Conservation (phyloP, 441 rosid species). For the Theobroma grandiflorum region DNA sequence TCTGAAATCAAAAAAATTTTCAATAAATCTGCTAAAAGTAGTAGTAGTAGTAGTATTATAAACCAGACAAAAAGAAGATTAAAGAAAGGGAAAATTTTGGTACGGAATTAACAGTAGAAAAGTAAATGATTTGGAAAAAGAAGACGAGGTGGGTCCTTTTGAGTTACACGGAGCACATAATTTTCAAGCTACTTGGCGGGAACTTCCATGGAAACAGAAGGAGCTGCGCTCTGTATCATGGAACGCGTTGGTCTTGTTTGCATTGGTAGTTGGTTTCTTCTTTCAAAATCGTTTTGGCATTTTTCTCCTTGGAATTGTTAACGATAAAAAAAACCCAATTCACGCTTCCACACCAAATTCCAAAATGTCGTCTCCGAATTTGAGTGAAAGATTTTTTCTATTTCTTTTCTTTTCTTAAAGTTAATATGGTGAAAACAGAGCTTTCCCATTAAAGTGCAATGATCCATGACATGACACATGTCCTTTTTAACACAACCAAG, state of each 20-base stretch:
- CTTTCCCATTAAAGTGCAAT: not conserved
- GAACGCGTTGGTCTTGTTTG: not conserved
- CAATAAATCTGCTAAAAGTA: not conserved
- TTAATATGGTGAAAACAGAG: too few relatives aligned
- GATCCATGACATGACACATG: not conserved
- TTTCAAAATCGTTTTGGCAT: not conserved
- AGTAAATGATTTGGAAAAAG: not conserved
- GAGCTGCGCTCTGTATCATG: not conserved
- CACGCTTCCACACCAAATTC: not conserved
- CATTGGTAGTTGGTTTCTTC: not conserved
- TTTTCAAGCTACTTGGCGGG: slow-evolving; percentile 28
- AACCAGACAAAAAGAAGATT: slow-evolving; percentile 1
- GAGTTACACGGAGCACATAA: not conserved
- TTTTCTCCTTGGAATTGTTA: not conserved
- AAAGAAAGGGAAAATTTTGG: not conserved
- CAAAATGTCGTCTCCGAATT: not conserved
- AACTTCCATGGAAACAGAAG: slow-evolving; percentile 3
- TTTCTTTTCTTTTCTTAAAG: not conserved
- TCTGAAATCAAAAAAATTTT: not conserved
- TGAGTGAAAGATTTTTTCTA: not conserved
- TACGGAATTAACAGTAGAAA: not conserved
- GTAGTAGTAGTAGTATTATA: not conserved
- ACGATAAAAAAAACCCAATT: not conserved
- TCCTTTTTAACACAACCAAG: not conserved
- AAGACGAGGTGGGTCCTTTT: not conserved